Percentiles rank a stretch among this genome's conserved stretches.
These are phyloP conservation scores for Corynascus novoguineensis DNA, from an alignment of 495 filamentous ascomycete genomes.

Conservation along the genomic window DNA sequence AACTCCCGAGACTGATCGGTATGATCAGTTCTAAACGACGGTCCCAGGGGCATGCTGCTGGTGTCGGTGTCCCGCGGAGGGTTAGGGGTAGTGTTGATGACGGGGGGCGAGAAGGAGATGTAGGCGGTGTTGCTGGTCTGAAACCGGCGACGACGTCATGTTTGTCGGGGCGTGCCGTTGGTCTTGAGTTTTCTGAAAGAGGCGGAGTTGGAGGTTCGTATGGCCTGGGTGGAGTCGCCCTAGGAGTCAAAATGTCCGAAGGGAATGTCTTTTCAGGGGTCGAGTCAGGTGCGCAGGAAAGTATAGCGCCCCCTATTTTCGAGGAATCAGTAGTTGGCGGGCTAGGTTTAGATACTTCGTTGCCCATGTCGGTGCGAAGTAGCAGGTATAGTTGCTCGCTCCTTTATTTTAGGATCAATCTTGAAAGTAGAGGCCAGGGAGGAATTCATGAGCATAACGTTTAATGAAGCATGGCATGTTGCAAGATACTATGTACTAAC, in stretches of 20 bases:
- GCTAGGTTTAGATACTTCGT: not conserved
- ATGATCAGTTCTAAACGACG: not conserved
- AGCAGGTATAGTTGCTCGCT: not conserved
- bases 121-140: not conserved
- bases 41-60: not conserved
- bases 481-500: not conserved
- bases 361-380: not conserved
- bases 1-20: not conserved
- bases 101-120: not conserved
- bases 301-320: not conserved
- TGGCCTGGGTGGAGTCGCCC: not conserved
- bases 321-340: not conserved
- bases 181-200: not conserved
- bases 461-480: no score
- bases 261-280: not conserved
- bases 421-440: not conserved
- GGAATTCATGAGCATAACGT: no score
- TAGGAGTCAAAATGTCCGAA: not conserved
- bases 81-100: not conserved
- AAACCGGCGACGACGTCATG: not conserved
- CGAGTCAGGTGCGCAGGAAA: not conserved
- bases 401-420: no score
- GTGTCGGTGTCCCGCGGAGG: not conserved
- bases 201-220: not conserved
- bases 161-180: not conserved